Evolutionary conservation across 139 green algal genomes (phyloP), one percentile per base, ranked within the genome.

Genomic region (Zygnema circumcarinatum): DNA sequence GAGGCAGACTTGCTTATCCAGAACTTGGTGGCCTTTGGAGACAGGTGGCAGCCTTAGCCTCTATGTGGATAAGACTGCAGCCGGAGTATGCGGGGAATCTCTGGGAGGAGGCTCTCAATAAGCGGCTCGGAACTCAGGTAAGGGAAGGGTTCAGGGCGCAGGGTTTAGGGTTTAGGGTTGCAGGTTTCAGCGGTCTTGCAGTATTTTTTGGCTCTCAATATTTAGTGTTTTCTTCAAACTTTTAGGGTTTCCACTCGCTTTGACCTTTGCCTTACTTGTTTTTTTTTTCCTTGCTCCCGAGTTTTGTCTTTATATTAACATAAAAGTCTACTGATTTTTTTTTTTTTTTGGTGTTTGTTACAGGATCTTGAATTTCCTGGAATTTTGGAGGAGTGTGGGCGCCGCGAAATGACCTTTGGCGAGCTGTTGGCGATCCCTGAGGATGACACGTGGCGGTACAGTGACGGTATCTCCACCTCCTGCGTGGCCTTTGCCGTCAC

Each of bases 31-130:
- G n/a, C n/a, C n/a, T n/a, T n/a, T n/a, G n/a, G n/a, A n/a, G n/a
- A n/a, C n/a, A 85, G 78, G 78, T 87, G 32, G 86, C 83, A 2
- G 62, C 86, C 0, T 32, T 90, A 21, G 80, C 83, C 36, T 38
- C 86, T 0, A 85, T 90, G n/a, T 90, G 86, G 86, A 31, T 74
- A 29, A 21, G 83, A 56, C 29, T 90, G 40, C 81, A 90, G 53
- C 86, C 86, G 16, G 86, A 89, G 31, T 90, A 90, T 67, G 54
- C 83, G n/a, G 41, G 38, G 21, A 47, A 62, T 33, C 40, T 90
- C 38, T 90, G 86, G 86, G 79, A 74, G 62, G 86, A 90, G 86
- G 86, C 84, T 36, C 86, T 90, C 22, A 90, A 90, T 33, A 90
- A 86, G 32, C 47, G 86, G 35, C 52, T 90, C 1, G 54, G 80